A percentile compares a stretch with the other conserved stretches of the same genome.
These are phyloP conservation scores for Cerrena zonata DNA, from an alignment of 1,284 basidiomycete genomes.

Conservation along the genomic window DNA sequence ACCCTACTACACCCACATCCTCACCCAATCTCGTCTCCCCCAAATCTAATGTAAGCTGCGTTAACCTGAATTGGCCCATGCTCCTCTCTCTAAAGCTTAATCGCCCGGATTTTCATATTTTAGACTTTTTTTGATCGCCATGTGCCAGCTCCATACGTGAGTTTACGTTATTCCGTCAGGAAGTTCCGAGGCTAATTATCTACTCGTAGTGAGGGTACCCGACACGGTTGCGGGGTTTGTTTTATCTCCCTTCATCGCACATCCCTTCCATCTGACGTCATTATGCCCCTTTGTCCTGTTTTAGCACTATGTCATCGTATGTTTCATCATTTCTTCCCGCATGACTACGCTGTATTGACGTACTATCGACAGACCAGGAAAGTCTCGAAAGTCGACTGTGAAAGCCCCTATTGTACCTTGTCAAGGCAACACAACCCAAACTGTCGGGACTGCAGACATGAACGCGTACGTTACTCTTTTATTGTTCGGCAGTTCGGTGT, in stretches of 20 bases:
- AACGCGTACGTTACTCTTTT: slow-evolving; percentile 21
- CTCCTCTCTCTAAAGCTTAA: background rate
- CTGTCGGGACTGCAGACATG: slow-evolving; percentile 56
- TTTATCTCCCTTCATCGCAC: slow-evolving; percentile 1
- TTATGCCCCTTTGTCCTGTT: slow-evolving; percentile 13
- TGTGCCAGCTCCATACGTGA: slow-evolving; percentile 73
- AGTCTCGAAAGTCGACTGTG: slow-evolving; percentile 59
- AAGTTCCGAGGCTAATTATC: slow-evolving; percentile 15
- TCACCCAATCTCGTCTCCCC: slow-evolving; percentile 5
- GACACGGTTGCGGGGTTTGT: slow-evolving; percentile 69
- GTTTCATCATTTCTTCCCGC: slow-evolving; percentile 17
- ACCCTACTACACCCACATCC: slow-evolving; percentile 13
- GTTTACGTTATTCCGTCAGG: slow-evolving; percentile 25
- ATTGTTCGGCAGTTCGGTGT: slow-evolving; percentile 4
- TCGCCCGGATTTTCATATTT: slow-evolving; percentile 3
- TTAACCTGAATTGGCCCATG: slow-evolving; percentile 1
- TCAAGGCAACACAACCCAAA: slow-evolving; percentile 47
- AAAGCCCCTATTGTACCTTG: slow-evolving; percentile 50
- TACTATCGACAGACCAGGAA: slow-evolving; percentile 47
- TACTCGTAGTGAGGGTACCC: slow-evolving; percentile 61
- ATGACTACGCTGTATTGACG: no score
- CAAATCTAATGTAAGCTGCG: background rate
- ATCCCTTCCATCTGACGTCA: slow-evolving; percentile 18
- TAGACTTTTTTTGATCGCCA: slow-evolving; percentile 24
- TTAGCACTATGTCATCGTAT: slow-evolving; percentile 50